Evolutionary conservation across 768 basidiomycete genomes (phyloP).

Genomic region (Mycena haematopus): DNA sequence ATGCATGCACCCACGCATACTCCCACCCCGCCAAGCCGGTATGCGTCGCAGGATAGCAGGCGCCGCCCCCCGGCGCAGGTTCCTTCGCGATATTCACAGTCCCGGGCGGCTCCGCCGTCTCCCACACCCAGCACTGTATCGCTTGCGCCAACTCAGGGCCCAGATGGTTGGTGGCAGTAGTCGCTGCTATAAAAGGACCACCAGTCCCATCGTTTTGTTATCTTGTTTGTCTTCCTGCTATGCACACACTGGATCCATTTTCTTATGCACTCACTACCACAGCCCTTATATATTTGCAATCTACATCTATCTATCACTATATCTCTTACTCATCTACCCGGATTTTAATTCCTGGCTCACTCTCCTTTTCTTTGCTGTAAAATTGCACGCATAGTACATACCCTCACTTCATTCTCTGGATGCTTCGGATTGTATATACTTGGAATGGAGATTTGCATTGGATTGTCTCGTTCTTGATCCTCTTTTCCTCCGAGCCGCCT

Average conservation of each 20-base stretch:
- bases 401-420: constrained; percentile 2
- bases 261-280: constrained; percentile 26
- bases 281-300: constrained; percentile 30
- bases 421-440: constrained; percentile 12
- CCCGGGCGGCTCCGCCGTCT: constrained; percentile 43
- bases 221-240: constrained; percentile 26
- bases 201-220: constrained; percentile 12
- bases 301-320: constrained; percentile 29
- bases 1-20: constrained; percentile 39
- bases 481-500: no score
- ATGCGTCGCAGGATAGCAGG: constrained; percentile 39
- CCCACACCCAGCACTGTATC: constrained; percentile 83
- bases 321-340: constrained; percentile 12
- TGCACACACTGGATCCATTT: constrained; percentile 28
- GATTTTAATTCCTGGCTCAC: constrained; percentile 16
- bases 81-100: constrained; percentile 22
- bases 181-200: constrained; percentile 18
- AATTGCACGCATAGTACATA: constrained; percentile 17
- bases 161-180: constrained; percentile 84
- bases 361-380: constrained; percentile 16
- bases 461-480: no score
- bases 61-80: constrained; percentile 25
- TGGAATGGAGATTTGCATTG: constrained; percentile 22
- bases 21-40: constrained; percentile 38
- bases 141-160: constrained; percentile 67